phyloP scores from a whole-genome alignment of 352 stramenopile species.

The Phytopythium cucurbitacearum region DNA sequence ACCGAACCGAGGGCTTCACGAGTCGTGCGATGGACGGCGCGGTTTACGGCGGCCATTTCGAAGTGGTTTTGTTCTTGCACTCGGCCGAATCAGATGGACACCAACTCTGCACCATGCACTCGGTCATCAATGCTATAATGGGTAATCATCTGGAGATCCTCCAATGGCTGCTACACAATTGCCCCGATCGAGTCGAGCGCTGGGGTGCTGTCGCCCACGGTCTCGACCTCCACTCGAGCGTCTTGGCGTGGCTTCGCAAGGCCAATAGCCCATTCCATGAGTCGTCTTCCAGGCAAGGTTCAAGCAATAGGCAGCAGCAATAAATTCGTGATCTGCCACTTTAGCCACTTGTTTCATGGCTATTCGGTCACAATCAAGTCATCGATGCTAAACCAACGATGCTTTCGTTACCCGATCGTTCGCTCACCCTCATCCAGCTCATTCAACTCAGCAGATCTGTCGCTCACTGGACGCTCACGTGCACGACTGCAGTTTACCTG shows the following conservation, averaged over 20 bases:
- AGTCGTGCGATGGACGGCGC: conserved; percentile 4
- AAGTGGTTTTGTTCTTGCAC: conserved; percentile 29
- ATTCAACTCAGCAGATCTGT: no score
- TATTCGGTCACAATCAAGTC: no score
- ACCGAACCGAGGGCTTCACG: conserved; percentile 2
- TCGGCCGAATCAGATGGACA: conserved; percentile 6
- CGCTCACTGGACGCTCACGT: no score
- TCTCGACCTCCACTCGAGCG: conserved; percentile 2
- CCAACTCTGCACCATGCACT: conserved; percentile 11
- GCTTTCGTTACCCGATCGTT: no score
- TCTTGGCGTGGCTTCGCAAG: background rate
- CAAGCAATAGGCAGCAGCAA: no score
- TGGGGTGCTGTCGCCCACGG: background rate
- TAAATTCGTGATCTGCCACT: no score
- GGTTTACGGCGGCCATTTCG: conserved; percentile 19
- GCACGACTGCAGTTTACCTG: no score
- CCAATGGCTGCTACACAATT: conserved; percentile 23
- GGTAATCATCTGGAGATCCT: conserved; percentile 24
- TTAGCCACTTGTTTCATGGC: no score
- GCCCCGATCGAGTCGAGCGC: conserved; percentile 15
- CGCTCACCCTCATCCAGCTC: no score
- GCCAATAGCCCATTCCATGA: background rate
- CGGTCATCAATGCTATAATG: conserved; percentile 15
- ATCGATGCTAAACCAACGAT: no score
- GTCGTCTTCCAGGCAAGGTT: no score